phyloP scores from a whole-genome alignment of 2,329 filamentous ascomycete genomes.

The Gaeumannomyces tritici region DNA sequence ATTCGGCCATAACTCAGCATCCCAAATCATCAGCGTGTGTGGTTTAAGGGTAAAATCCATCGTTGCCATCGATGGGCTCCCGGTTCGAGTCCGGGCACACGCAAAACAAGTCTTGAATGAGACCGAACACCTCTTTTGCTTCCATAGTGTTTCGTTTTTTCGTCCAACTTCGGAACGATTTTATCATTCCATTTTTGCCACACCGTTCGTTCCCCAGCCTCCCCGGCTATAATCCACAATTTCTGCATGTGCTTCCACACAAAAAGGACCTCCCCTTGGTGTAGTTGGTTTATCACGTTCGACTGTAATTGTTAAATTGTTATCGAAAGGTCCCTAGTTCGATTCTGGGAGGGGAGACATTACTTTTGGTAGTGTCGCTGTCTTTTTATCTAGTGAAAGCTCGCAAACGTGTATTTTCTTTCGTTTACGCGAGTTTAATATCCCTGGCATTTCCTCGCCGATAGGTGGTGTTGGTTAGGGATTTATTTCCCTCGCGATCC shows the following conservation, averaged over 20 bases:
- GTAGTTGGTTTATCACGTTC: not conserved
- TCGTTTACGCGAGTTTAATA: too few species aligned
- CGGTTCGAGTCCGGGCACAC: conserved; percentile 3
- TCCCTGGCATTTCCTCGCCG: too few species aligned
- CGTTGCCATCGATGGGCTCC: conserved; percentile 40
- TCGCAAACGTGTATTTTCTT: too few species aligned
- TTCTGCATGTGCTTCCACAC: not conserved
- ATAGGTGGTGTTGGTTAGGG: too few species aligned
- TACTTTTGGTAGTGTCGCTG: not conserved
- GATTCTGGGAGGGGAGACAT: not conserved
- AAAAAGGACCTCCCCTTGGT: not conserved
- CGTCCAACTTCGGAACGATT: too few species aligned
- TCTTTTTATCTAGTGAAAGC: too few species aligned
- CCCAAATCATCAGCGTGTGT: conserved; percentile 13
- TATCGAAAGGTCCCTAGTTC: not conserved
- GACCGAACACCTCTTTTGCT: not conserved
- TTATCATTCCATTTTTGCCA: not conserved
- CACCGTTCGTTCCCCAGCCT: not conserved
- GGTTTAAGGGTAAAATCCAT: conserved; percentile 45
- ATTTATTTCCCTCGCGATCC: too few species aligned
- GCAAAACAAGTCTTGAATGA: not conserved
- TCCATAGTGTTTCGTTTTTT: not conserved
- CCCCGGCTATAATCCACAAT: not conserved
- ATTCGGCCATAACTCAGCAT: not conserved
- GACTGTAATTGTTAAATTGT: not conserved